Percentiles rank a stretch among this genome's conserved stretches.
These are phyloP conservation scores for Teratosphaeria gauchensis DNA, from an alignment of 2,329 filamentous ascomycete species.

Conservation along the genomic window DNA sequence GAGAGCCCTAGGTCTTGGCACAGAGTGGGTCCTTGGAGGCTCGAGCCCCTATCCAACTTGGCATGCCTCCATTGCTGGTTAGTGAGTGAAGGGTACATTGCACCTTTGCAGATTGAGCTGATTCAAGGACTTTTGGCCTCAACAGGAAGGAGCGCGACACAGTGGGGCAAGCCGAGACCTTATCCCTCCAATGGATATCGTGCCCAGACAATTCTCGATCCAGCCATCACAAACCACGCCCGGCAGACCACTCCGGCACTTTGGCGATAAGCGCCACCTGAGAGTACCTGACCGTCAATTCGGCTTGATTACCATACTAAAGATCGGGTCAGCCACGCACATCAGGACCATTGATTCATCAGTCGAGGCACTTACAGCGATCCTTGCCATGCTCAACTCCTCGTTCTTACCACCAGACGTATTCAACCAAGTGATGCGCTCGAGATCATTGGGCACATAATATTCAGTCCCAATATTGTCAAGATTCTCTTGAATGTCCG, in stretches of 20 bases:
- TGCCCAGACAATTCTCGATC: no score
- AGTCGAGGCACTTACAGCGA: background rate
- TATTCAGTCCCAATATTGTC: background rate
- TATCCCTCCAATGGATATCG: no score
- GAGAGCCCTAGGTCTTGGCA: background rate
- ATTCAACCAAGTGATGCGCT: background rate
- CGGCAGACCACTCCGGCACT: conserved; percentile 4
- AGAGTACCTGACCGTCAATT: conserved; percentile 8
- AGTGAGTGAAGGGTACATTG: no score
- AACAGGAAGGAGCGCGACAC: no score
- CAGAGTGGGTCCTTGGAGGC: no score
- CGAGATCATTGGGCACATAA: background rate
- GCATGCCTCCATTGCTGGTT: background rate
- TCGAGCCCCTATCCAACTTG: no score
- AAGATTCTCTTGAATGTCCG: background rate
- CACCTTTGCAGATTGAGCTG: no score
- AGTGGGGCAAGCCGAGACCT: no score
- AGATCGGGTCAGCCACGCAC: background rate
- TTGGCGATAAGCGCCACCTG: conserved; percentile 10
- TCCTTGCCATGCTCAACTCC: background rate
- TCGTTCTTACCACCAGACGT: background rate
- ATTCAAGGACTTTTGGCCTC: no score
- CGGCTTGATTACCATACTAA: conserved; percentile 13
- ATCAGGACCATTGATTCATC: no score
- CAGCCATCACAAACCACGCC: background rate